phyloP scores from a whole-genome alignment of 1,284 basidiomycete species.

The Gomphus sp. region DNA sequence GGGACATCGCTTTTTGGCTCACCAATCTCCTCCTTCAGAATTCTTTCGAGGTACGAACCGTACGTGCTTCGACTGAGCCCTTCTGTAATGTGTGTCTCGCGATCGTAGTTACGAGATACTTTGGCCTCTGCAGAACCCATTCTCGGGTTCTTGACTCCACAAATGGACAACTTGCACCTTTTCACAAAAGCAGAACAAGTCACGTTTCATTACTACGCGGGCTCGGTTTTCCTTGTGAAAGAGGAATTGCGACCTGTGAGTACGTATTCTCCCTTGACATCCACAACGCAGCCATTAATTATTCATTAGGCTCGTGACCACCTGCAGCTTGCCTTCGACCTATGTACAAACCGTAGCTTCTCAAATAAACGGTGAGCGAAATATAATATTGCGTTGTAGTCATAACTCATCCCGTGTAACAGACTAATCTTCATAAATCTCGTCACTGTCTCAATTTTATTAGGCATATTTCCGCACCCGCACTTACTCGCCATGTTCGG shows the following conservation, averaged over 20 bases:
- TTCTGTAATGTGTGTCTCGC: background rate
- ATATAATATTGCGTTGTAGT: background rate
- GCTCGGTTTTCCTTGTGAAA: constrained; percentile 7
- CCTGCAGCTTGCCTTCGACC: constrained; percentile 15
- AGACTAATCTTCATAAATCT: constrained; percentile 30
- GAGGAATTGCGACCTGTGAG: constrained; percentile 8
- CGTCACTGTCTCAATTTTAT: constrained; percentile 26
- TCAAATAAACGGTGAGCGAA: constrained; percentile 13
- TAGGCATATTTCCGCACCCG: constrained; percentile 22
- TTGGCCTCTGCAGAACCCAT: constrained; percentile 10
- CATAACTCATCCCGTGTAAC: background rate
- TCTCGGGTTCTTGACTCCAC: constrained; percentile 4
- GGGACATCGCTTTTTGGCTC: constrained; percentile 8
- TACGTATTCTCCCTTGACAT: background rate
- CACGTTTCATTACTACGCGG: constrained; percentile 10
- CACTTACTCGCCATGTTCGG: constrained; percentile 22
- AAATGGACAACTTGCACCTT: constrained; percentile 8
- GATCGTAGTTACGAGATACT: constrained; percentile 5
- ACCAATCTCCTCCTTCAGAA: constrained; percentile 5
- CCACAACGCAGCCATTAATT: background rate
- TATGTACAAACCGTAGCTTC: constrained; percentile 14
- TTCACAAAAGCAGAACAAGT: constrained; percentile 10
- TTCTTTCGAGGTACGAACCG: constrained; percentile 5
- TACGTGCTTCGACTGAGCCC: background rate
- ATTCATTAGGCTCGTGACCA: constrained; percentile 16